Percentiles rank a stretch among this genome's conserved stretches.
Conservation (phyloP, 768 basidiomycete species). For the Termitomyces sp. region DNA sequence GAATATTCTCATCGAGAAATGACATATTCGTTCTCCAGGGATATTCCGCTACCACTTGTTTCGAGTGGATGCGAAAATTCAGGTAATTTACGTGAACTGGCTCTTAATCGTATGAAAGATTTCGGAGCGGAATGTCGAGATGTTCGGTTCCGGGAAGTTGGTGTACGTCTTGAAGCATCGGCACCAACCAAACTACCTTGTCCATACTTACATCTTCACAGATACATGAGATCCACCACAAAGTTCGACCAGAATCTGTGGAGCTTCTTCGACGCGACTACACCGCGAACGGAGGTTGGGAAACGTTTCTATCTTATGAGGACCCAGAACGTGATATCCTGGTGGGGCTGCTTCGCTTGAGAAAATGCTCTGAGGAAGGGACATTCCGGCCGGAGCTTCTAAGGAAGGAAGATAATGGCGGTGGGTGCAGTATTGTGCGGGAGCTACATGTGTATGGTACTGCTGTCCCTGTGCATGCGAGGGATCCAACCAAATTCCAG, state of each 20-base stretch:
- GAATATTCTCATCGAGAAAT: not conserved
- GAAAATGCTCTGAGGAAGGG: conserved; percentile 96
- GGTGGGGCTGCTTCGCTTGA: conserved; percentile 83
- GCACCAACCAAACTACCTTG: not conserved
- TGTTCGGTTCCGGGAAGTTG: conserved; percentile 96
- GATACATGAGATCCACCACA: conserved; percentile 99
- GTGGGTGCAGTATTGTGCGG: conserved; percentile 86
- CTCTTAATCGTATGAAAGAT: conserved; percentile 97
- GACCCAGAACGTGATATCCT: conserved; percentile 97
- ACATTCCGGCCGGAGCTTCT: conserved; percentile 94
- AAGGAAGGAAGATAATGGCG: conserved; percentile 59
- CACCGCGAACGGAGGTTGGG: conserved; percentile 97
- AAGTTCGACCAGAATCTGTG: conserved; percentile 91
- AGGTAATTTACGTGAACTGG: conserved; percentile 93
- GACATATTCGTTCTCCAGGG: conserved; percentile 39
- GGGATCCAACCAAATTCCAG: conserved; percentile 98
- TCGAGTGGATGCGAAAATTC: conserved; percentile 97
- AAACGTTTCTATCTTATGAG: conserved; percentile 98
- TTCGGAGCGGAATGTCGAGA: conserved; percentile 97
- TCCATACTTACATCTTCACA: conserved; percentile 23
- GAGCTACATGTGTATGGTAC: conserved; percentile 98
- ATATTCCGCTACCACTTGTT: conserved; percentile 95
- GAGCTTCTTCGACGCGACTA: conserved; percentile 96
- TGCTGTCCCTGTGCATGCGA: conserved; percentile 93
- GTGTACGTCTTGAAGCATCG: conserved; percentile 47